Evolutionary conservation across 2,329 filamentous ascomycete species (phyloP).

Genomic region (Apiospora malaysiana): DNA sequence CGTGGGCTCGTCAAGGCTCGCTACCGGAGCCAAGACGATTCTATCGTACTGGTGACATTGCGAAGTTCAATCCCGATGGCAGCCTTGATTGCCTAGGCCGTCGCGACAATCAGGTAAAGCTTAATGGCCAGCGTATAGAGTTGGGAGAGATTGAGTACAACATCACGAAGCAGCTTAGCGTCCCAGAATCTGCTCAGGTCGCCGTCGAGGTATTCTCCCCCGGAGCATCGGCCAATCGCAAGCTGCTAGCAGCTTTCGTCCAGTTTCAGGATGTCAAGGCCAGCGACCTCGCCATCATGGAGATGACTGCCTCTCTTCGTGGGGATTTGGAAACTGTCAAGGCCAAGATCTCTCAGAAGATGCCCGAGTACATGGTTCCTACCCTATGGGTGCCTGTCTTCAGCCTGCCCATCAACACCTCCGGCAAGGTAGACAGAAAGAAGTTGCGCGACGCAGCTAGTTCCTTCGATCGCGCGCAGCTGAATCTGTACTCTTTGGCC

Average conservation of each 20-base stretch:
- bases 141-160: slow-evolving; percentile 25
- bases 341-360: not conserved
- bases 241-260: slow-evolving; percentile 51
- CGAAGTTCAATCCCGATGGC: slow-evolving; percentile 23
- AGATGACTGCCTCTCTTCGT: not conserved
- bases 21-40: slow-evolving; percentile 22
- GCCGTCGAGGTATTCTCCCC: slow-evolving; percentile 5
- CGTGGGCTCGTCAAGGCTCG: slow-evolving; percentile 9
- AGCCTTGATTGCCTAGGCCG: slow-evolving; percentile 21
- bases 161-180: not conserved
- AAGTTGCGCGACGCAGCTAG: not conserved
- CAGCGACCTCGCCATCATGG: slow-evolving; percentile 32
- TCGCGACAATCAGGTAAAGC: slow-evolving; percentile 24
- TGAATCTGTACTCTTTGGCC: not conserved
- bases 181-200: not conserved
- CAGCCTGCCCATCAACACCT: slow-evolving; percentile 13
- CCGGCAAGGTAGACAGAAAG: slow-evolving; percentile 14
- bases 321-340: not conserved
- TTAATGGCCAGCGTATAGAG: slow-evolving; percentile 23
- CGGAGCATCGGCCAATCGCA: not conserved
- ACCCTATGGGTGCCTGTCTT: slow-evolving; percentile 12
- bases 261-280: slow-evolving; percentile 32
- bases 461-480: not conserved
- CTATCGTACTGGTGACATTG: slow-evolving; percentile 24
- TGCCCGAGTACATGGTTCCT: slow-evolving; percentile 25